Percentiles rank a stretch among this genome's conserved stretches.
Evolutionary conservation across 352 stramenopile genomes (phyloP).

Genomic region (Pythium volutum): DNA sequence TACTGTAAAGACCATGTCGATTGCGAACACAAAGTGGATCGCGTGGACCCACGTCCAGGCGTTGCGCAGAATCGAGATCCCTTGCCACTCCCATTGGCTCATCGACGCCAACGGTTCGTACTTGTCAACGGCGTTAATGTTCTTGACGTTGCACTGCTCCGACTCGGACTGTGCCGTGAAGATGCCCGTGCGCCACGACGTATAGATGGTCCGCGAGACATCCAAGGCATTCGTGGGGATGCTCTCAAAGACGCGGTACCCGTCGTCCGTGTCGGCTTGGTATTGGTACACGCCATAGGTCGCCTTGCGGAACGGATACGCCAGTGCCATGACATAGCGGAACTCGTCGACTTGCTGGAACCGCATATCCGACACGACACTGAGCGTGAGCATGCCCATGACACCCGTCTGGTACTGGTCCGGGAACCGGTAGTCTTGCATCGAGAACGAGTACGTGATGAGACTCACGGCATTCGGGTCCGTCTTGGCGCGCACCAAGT

Average conservation of each 20-base stretch:
- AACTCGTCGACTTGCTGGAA: conserved; percentile 8
- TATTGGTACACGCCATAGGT: conserved; percentile 11
- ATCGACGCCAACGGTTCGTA: conserved; percentile 16
- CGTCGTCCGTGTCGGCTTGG: not conserved
- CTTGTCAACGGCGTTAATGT: conserved; percentile 16
- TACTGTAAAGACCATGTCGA: conserved; percentile 37
- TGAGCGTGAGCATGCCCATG: conserved; percentile 1
- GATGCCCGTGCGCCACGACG: conserved; percentile 30
- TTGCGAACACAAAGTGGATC: conserved; percentile 44
- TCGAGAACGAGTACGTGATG: conserved; percentile 16
- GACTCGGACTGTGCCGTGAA: conserved; percentile 29
- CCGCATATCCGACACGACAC: conserved; percentile 16
- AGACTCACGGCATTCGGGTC: conserved; percentile 19
- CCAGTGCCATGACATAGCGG: conserved; percentile 14
- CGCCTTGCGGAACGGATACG: conserved; percentile 28
- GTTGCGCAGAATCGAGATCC: conserved; percentile 29
- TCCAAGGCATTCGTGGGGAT: conserved; percentile 5
- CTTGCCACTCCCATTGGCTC: conserved; percentile 25
- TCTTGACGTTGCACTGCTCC: conserved; percentile 40
- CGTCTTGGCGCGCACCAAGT: conserved; percentile 14
- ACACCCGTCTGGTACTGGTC: conserved; percentile 14
- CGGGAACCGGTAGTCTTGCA: conserved; percentile 24
- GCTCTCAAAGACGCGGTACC: conserved; percentile 15
- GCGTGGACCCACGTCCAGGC: conserved; percentile 53
- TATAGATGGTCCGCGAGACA: conserved; percentile 20